Base-by-base conservation (phyloP, 208 protist species). In the Angomonas desouzai region DNA sequence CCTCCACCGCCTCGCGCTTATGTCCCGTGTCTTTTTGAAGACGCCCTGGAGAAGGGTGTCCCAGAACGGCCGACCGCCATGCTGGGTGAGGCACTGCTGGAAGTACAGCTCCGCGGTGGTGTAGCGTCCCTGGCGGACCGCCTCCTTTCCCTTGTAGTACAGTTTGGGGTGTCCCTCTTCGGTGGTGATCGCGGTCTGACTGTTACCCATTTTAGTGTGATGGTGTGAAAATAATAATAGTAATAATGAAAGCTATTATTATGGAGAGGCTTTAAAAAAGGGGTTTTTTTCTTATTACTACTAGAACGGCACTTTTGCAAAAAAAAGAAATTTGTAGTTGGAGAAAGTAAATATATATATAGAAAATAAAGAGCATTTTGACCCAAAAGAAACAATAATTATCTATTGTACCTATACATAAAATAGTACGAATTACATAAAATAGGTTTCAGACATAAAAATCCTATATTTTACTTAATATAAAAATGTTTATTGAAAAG, bases 31-130 rank as follows among this genome's bases (percentile, higher is more conserved):
- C 55, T 20, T 30, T 1, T 61, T n/a, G 28, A 40, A n/a, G n/a
- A 36, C 47, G 34, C 55, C 28, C 23, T 27, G 29, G 20, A 63
- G 53, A 27, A 60, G 60, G 10, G 3, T 59, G 56, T 56, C 60
- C 70, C 76, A 81, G 48, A 77, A 81, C 1, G 25, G n/a, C 30
- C 69, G 58, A 0, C 76, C 76, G 6, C 68, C 58, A 47, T 81
- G 76, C 20, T 69, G 62, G 34, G 73, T 59, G 69, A 77, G 68
- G 30, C 65, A 62, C 61, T 81, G 76, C 0, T 77, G 70, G 48
- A 74, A 81, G 59, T 74, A 72, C 45, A 81, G 67, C 48, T 76
- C 70, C 11, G 76, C 66, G 45, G 71, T 72, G 10, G 70, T 81
- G 70, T 68, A 77, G n/a, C 76, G 76, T 20, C 76, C 76, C 40